These are phyloP conservation scores for Letharia lupina DNA, from an alignment of 495 filamentous ascomycete species.

Conservation along the genomic window DNA sequence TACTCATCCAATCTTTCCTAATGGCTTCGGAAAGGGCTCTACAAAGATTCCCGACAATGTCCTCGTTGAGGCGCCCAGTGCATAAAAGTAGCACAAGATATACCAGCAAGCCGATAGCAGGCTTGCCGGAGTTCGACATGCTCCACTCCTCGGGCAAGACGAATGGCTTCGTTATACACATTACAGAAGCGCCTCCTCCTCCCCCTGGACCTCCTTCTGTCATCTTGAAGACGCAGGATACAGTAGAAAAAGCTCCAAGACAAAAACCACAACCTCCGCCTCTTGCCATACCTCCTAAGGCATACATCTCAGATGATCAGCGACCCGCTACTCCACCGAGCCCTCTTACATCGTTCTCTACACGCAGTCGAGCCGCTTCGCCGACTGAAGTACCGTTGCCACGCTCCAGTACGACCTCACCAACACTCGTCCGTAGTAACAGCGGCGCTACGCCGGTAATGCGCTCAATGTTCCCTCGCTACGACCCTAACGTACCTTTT, in stretches of 20 bases:
- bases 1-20: background rate
- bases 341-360: slow-evolving; percentile 2
- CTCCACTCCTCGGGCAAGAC: slow-evolving; percentile 15
- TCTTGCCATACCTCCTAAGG: slow-evolving; percentile 22
- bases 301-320: slow-evolving; percentile 12
- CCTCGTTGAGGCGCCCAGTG: slow-evolving; percentile 8
- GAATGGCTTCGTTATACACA: slow-evolving; percentile 21
- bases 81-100: slow-evolving; percentile 17
- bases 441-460: slow-evolving; percentile 37
- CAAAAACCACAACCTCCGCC: slow-evolving; percentile 15
- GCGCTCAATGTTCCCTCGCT: slow-evolving; percentile 73
- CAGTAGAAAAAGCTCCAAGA: background rate
- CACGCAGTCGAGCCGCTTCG: slow-evolving; percentile 10
- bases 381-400: slow-evolving; percentile 18
- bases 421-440: slow-evolving; percentile 17
- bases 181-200: slow-evolving; percentile 19
- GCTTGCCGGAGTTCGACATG: slow-evolving; percentile 26
- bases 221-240: background rate
- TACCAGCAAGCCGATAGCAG: slow-evolving; percentile 14
- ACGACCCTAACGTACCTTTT: slow-evolving; percentile 61
- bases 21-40: slow-evolving; percentile 2
- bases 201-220: slow-evolving; percentile 1
- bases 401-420: slow-evolving; percentile 20
- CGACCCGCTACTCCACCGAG: slow-evolving; percentile 10
- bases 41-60: slow-evolving; percentile 12